Evolutionary conservation across 805 yeast species (phyloP).

Genomic region (Metschnikowia peoriensis): DNA sequence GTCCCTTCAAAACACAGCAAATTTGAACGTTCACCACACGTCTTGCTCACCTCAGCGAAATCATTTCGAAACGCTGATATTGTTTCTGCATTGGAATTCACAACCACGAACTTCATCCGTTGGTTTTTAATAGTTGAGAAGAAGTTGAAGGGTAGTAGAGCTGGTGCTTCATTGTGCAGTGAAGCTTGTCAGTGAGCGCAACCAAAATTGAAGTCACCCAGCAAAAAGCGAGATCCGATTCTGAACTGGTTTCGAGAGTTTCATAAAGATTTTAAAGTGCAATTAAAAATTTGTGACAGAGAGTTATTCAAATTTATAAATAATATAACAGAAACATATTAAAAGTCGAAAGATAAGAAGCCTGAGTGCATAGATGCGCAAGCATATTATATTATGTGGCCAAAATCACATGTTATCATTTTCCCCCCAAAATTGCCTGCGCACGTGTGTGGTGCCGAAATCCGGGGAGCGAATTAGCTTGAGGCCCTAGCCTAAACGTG

Average conservation of each 20-base stretch:
- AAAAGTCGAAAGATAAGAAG: too few relatives aligned
- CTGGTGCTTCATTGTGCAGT: too few relatives aligned
- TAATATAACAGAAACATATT: too few relatives aligned
- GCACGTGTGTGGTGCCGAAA: conserved; percentile 6
- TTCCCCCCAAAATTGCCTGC: neutral
- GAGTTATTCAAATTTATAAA: too few relatives aligned
- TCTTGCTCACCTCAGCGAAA: neutral
- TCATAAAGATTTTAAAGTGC: too few relatives aligned
- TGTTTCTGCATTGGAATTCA: conserved; percentile 4
- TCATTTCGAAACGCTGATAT: neutral
- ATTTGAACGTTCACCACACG: neutral
- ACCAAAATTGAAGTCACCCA: too few relatives aligned
- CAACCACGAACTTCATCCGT: conserved; percentile 10
- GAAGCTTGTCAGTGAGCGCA: too few relatives aligned
- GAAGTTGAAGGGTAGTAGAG: neutral
- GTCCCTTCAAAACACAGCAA: conserved; percentile 4
- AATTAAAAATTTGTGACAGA: too few relatives aligned
- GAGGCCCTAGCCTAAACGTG: neutral
- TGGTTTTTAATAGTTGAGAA: neutral
- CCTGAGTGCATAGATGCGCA: too few relatives aligned
- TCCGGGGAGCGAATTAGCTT: neutral
- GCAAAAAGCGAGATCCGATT: too few relatives aligned
- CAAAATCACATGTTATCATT: neutral
- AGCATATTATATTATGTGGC: too few relatives aligned
- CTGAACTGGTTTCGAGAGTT: too few relatives aligned